A percentile compares a stretch with the other conserved stretches of the same genome.
phyloP scores from a whole-genome alignment of 805 yeast species.

The Lachancea lanzarotensis region DNA sequence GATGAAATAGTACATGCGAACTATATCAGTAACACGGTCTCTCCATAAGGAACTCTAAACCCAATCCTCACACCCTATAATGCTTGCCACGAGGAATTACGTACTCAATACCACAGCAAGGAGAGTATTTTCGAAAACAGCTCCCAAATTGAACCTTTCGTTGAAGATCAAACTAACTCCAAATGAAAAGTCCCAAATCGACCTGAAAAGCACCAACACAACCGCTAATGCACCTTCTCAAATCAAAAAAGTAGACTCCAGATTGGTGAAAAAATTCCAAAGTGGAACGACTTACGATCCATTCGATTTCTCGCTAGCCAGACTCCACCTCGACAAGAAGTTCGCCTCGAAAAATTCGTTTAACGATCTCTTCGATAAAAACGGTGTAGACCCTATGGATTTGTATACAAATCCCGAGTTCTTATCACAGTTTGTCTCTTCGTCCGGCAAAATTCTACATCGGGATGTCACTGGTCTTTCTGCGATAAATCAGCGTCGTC shows the following conservation, averaged over 20 bases:
- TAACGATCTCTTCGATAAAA: slow-evolving; percentile 37
- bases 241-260: slow-evolving; percentile 29
- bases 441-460: slow-evolving; percentile 72
- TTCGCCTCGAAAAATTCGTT: slow-evolving; percentile 18
- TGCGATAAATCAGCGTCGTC: slow-evolving; percentile 57
- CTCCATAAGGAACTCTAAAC: too few species aligned
- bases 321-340: slow-evolving; percentile 45
- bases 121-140: slow-evolving; percentile 1
- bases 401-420: slow-evolving; percentile 67
- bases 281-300: slow-evolving; percentile 65
- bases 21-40: too few species aligned
- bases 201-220: slow-evolving; percentile 1
- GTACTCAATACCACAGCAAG: neutral
- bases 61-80: neutral
- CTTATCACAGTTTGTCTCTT: slow-evolving; percentile 56
- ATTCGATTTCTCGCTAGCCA: slow-evolving; percentile 65
- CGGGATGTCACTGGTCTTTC: slow-evolving; percentile 64
- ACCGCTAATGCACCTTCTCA: neutral
- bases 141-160: neutral
- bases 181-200: slow-evolving; percentile 8
- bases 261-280: slow-evolving; percentile 42
- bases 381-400: slow-evolving; percentile 60
- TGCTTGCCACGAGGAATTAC: neutral
- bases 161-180: slow-evolving; percentile 9
- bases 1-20: too few species aligned